phyloP scores from a whole-genome alignment of 179 eudicot species.

The Silene vulgaris region DNA sequence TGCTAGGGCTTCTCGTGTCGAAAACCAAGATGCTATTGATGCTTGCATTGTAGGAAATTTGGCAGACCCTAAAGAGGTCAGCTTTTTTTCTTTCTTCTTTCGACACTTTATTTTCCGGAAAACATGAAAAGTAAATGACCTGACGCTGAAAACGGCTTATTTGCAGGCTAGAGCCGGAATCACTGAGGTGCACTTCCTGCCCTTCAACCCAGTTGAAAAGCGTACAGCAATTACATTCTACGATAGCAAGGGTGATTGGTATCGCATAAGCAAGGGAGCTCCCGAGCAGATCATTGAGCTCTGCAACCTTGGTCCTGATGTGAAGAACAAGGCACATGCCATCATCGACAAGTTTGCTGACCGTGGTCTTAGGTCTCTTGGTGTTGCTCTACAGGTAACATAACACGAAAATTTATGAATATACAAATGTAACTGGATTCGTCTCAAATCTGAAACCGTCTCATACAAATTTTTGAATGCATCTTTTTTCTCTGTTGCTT shows the following conservation, averaged over 20 bases:
- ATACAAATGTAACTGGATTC: no score
- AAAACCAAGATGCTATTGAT: slow-evolving; percentile 88
- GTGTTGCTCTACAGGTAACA: slow-evolving; percentile 51
- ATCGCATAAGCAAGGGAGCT: slow-evolving; percentile 78
- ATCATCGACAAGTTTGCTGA: slow-evolving; percentile 81
- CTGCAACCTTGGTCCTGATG: slow-evolving; percentile 44
- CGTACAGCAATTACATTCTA: slow-evolving; percentile 75
- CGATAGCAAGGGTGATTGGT: slow-evolving; percentile 57
- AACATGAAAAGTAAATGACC: neutral
- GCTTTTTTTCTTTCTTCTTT: neutral
- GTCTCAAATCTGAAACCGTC: no score
- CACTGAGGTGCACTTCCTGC: slow-evolving; percentile 74
- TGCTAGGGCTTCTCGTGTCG: slow-evolving; percentile 85
- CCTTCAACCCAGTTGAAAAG: slow-evolving; percentile 81
- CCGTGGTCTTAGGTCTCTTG: slow-evolving; percentile 82
- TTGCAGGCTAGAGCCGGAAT: slow-evolving; percentile 77
- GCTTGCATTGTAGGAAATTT: slow-evolving; percentile 84
- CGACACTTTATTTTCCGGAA: no score
- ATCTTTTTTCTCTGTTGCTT: neutral
- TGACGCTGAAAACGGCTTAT: slow-evolving; percentile 2
- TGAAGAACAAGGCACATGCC: slow-evolving; percentile 45
- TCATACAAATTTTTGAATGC: neutral
- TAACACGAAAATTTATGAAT: neutral
- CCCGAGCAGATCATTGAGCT: slow-evolving; percentile 89
- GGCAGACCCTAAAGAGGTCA: slow-evolving; percentile 77